phyloP scores from a whole-genome alignment of 305 asterid genomes.

The Rubia balearica region DNA sequence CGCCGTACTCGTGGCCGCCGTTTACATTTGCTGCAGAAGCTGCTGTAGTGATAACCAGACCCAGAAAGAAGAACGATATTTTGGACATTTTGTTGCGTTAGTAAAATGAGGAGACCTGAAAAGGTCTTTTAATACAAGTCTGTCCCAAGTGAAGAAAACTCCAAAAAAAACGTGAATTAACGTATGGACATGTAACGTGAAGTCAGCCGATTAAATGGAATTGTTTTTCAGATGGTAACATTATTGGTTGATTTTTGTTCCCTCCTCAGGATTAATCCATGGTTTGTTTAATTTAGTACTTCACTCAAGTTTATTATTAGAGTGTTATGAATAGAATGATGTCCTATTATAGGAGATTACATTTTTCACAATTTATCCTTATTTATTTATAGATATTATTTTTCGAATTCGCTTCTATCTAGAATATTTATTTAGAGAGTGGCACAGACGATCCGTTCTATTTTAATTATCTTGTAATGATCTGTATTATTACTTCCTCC shows the following conservation, averaged over 20 bases:
- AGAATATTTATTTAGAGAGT: too few species aligned
- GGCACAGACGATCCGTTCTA: too few species aligned
- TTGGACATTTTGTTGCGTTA: slow-evolving; percentile 11
- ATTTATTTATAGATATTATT: too few species aligned
- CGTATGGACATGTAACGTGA: background rate
- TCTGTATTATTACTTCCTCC: too few species aligned
- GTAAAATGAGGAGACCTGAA: background rate
- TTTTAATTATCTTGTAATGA: too few species aligned
- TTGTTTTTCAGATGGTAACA: background rate
- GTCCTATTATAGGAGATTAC: too few species aligned
- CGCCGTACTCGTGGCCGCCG: slow-evolving; percentile 13
- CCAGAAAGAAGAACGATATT: background rate
- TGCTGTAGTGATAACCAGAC: slow-evolving; percentile 11
- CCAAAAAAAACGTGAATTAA: background rate
- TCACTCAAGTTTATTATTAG: too few species aligned
- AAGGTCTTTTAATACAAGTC: background rate
- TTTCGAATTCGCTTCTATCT: too few species aligned
- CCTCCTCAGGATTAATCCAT: too few species aligned
- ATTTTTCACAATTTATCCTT: too few species aligned
- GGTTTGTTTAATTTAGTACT: too few species aligned
- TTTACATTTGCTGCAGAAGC: slow-evolving; percentile 2
- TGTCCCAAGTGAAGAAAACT: background rate
- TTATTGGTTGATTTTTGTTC: background rate
- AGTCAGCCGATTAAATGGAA: background rate
- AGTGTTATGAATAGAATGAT: too few species aligned